Conservation (phyloP, 2,329 filamentous ascomycete genomes). For the Corinectria fuckeliana region DNA sequence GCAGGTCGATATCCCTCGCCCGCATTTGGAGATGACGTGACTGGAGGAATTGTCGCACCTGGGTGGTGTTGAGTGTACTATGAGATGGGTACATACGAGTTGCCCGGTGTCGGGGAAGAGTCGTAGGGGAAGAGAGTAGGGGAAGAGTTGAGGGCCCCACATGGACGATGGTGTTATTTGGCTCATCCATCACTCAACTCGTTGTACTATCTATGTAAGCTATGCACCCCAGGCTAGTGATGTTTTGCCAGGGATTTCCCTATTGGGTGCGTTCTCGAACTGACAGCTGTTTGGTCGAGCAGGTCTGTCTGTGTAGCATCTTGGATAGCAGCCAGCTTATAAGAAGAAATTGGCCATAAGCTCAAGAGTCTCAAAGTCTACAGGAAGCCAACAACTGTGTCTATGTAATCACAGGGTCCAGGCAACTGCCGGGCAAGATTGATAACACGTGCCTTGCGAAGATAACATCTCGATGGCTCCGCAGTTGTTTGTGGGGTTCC, state of each 20-base stretch:
- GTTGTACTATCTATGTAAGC: conserved; percentile 5
- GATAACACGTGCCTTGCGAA: not conserved
- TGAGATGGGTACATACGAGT: no score
- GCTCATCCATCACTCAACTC: conserved; percentile 36
- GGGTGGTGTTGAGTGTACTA: conserved; percentile 9
- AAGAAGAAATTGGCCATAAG: no score
- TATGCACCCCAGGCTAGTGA: conserved; percentile 1
- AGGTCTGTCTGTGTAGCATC: no score
- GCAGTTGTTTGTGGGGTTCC: conserved; percentile 7
- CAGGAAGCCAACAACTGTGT: no score
- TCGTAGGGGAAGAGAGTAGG: no score
- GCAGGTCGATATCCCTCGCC: conserved; percentile 23
- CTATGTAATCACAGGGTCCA: not conserved
- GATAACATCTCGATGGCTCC: conserved; percentile 17
- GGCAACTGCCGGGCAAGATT: not conserved
- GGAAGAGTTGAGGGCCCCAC: conserved; percentile 28
- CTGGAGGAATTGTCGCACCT: conserved; percentile 11
- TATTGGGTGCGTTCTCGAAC: conserved; percentile 1
- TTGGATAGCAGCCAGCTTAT: no score
- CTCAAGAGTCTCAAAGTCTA: no score
- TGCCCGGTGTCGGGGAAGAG: conserved; percentile 35
- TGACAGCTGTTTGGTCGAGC: not conserved
- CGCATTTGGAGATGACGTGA: conserved; percentile 33
- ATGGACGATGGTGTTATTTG: conserved; percentile 38
- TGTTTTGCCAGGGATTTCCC: not conserved